phyloP scores from a whole-genome alignment of 1,284 basidiomycete species.

The Heterobasidion occidentale region DNA sequence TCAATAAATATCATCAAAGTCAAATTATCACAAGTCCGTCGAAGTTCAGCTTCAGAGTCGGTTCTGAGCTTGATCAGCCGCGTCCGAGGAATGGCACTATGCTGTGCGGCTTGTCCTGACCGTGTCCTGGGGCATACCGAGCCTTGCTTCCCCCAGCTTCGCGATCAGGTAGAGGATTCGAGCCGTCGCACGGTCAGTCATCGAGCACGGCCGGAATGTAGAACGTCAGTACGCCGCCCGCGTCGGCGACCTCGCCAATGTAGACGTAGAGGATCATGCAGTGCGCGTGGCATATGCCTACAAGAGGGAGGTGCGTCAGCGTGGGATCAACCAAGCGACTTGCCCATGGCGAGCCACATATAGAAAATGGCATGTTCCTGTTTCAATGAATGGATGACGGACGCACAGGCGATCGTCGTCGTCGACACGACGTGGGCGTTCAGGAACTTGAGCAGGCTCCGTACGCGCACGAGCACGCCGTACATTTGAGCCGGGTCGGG shows the following conservation, averaged over 20 bases:
- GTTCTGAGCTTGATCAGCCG: background rate
- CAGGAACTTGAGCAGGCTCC: slow-evolving; percentile 78
- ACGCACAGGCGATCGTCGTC: slow-evolving; percentile 77
- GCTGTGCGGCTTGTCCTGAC: too few relatives aligned
- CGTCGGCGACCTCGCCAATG: slow-evolving; percentile 75
- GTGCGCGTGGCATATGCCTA: slow-evolving; percentile 80
- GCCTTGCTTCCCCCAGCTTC: background rate
- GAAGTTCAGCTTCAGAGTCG: background rate
- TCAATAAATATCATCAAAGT: too few relatives aligned
- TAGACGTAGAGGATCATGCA: slow-evolving; percentile 89
- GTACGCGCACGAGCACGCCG: slow-evolving; percentile 63
- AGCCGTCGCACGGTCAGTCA: slow-evolving; percentile 13
- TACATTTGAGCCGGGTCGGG: slow-evolving; percentile 48
- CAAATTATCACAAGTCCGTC: too few relatives aligned
- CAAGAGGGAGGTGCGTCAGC: background rate
- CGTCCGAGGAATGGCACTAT: too few relatives aligned
- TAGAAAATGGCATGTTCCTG: background rate
- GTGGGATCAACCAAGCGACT: background rate
- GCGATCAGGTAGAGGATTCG: background rate
- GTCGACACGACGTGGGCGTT: slow-evolving; percentile 80
- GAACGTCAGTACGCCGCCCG: slow-evolving; percentile 83
- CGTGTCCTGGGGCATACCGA: background rate
- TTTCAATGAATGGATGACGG: background rate
- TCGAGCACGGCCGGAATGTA: slow-evolving; percentile 71
- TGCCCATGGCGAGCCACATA: background rate